Conservation (phyloP, 495 filamentous ascomycete species). For the Hyaloscypha variabilis region DNA sequence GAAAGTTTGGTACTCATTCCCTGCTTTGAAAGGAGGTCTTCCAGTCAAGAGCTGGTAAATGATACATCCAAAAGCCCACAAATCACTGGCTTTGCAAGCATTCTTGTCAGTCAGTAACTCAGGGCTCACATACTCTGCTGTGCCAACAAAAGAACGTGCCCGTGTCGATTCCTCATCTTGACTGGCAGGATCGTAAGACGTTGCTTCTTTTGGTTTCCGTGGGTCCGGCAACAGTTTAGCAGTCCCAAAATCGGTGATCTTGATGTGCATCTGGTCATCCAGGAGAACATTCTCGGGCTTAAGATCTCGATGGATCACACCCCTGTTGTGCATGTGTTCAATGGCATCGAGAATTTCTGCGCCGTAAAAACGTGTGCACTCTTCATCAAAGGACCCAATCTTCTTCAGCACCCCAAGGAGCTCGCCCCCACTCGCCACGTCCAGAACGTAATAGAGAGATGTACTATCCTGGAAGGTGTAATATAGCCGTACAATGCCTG, state of each 20-base stretch:
- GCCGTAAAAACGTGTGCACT: conserved; percentile 93
- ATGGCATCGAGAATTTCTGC: conserved; percentile 97
- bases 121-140: conserved; percentile 97
- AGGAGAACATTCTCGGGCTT: conserved; percentile 98
- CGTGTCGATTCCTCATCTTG: conserved; percentile 64
- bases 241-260: conserved; percentile 99
- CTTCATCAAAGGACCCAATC: conserved; percentile 92
- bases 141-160: conserved; percentile 95
- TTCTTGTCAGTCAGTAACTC: conserved; percentile 95
- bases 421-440: conserved; percentile 91
- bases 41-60: conserved; percentile 95
- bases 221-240: conserved; percentile 85
- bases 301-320: conserved; percentile 94
- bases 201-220: conserved; percentile 25
- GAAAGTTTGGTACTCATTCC: conserved; percentile 97
- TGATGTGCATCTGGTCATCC: conserved; percentile 94
- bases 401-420: conserved; percentile 90
- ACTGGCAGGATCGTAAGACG: conserved; percentile 17
- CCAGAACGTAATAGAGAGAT: conserved; percentile 95
- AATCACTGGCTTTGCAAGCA: conserved; percentile 95
- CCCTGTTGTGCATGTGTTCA: conserved; percentile 96
- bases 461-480: conserved; percentile 99
- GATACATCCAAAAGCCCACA: conserved; percentile 99
- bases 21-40: conserved; percentile 94
- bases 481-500: conserved; percentile 94